phyloP scores from a whole-genome alignment of 2,329 filamentous ascomycete species.

The Alternaria conjuncta region DNA sequence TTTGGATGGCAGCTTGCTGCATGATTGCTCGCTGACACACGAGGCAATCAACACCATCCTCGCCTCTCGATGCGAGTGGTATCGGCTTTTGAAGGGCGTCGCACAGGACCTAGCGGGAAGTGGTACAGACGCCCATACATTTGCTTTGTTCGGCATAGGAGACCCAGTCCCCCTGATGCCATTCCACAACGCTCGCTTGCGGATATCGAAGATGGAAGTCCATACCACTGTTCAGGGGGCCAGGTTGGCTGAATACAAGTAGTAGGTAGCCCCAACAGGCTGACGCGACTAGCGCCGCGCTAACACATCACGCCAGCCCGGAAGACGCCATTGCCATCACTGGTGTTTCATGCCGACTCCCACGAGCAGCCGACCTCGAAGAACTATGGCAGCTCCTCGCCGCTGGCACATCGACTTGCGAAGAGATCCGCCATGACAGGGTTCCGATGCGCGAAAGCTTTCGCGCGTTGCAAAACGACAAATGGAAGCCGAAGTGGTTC shows the following conservation, averaged over 20 bases:
- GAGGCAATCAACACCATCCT: constrained; percentile 26
- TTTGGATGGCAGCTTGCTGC: constrained; percentile 7
- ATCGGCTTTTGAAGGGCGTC: constrained; percentile 20
- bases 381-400: constrained; percentile 20
- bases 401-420: constrained; percentile 8
- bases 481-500: constrained; percentile 15
- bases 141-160: constrained; percentile 29
- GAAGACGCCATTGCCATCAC: constrained; percentile 16
- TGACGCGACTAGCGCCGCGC: neutral
- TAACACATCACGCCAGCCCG: constrained; percentile 4
- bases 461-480: constrained; percentile 11
- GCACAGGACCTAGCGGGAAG: constrained; percentile 18
- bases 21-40: constrained; percentile 7
- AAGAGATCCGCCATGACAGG: constrained; percentile 8
- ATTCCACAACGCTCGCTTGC: constrained; percentile 18
- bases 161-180: constrained; percentile 26
- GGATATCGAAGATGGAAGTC: constrained; percentile 17
- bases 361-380: constrained; percentile 17
- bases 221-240: constrained; percentile 7
- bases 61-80: constrained; percentile 29
- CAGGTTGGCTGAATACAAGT: constrained; percentile 7
- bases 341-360: constrained; percentile 16
- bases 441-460: constrained; percentile 12
- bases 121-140: constrained; percentile 14
- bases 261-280: constrained; percentile 4